A percentile compares a stretch with the other conserved stretches of the same genome.
Evolutionary conservation across 1,139 yeast genomes (phyloP).

Genomic region (Nakaseomyces bracarensis): DNA sequence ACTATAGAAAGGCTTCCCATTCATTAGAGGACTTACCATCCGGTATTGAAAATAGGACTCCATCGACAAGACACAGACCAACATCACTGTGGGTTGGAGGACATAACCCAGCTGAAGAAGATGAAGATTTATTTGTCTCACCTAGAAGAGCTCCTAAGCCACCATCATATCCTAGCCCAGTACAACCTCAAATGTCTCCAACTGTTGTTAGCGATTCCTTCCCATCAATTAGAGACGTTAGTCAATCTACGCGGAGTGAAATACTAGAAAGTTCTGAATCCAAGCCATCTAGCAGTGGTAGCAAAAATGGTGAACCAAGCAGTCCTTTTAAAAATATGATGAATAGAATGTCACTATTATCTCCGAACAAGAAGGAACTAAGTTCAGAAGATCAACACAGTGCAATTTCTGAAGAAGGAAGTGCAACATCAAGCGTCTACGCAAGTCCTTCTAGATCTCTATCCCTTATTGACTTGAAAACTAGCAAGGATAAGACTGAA

Average conservation of each 20-base stretch:
- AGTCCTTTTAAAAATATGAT: conserved; percentile 5
- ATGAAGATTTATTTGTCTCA: conserved; percentile 37
- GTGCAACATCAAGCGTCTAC: conserved; percentile 26
- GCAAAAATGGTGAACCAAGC: not conserved
- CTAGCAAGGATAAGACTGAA: conserved; percentile 8
- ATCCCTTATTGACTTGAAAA: not conserved
- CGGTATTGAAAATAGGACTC: conserved; percentile 3
- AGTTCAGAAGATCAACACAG: not conserved
- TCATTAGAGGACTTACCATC: conserved; percentile 41
- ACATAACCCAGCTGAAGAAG: conserved; percentile 2
- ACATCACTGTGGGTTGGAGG: conserved; percentile 12
- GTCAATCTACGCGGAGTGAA: conserved; percentile 2
- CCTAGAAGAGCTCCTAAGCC: conserved; percentile 61
- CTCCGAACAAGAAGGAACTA: not conserved
- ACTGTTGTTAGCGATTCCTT: not conserved
- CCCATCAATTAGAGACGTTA: conserved; percentile 1
- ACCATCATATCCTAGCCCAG: conserved; percentile 44
- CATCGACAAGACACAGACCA: conserved; percentile 13
- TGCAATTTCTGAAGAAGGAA: conserved; percentile 1
- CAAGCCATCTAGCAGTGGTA: not conserved
- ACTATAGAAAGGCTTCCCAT: conserved; percentile 43
- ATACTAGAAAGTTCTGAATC: not conserved
- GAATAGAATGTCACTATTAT: conserved; percentile 3
- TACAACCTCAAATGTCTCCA: conserved; percentile 32
- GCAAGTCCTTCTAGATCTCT: conserved; percentile 18